Base-by-base conservation (phyloP, 2,329 filamentous ascomycete species). In the Rutstroemia sp. region DNA sequence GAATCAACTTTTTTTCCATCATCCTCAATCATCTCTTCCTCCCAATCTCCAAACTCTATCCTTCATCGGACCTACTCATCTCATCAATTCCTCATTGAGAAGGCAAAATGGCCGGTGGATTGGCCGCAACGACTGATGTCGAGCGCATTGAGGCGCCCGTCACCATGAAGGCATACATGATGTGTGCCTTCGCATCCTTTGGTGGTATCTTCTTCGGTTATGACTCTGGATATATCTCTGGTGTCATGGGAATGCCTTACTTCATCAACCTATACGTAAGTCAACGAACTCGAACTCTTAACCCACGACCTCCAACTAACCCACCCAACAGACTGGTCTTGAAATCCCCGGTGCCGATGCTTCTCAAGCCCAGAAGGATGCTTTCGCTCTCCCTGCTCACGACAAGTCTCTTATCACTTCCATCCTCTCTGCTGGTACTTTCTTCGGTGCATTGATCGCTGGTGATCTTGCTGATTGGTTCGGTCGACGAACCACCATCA, bases 401-500 rank as follows among this genome's bases (percentile, higher is more conserved):
- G 73, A 75, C 49, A 76, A 80, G 64, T 85, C 82, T 19, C 74
- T 87, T 51, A 85, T 91, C 69, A 84, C 84, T 5, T 62, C 60
- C 19, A 90, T 92, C 65, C 80, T 92, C 54, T 92, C 88, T 37
- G 81, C 61, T 68, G 87, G 87, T 73, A 92, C 88, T 62, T 92
- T 92, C 78, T 87, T 91, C 59, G 88, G 88, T 70, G 85, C 89
- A 56, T 68, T 92, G 63, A 82, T 90, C 60, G 88, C 86, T 57
- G 88, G 88, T 77, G 87, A 90, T 70, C 70, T 92, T 60, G 82
- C 88, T 62, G 89, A 94, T 70, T 80, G 71, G 83, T 39, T 88
- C 57, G 89, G 89, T 64, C 84, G 87, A 70, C 85, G 86, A 66
- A 82, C 77, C 69, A 88, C 86, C 60, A 81, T 90, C 71, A 84